Base-by-base conservation (phyloP, 2,329 filamentous ascomycete species). In the Penicillium decumbens region DNA sequence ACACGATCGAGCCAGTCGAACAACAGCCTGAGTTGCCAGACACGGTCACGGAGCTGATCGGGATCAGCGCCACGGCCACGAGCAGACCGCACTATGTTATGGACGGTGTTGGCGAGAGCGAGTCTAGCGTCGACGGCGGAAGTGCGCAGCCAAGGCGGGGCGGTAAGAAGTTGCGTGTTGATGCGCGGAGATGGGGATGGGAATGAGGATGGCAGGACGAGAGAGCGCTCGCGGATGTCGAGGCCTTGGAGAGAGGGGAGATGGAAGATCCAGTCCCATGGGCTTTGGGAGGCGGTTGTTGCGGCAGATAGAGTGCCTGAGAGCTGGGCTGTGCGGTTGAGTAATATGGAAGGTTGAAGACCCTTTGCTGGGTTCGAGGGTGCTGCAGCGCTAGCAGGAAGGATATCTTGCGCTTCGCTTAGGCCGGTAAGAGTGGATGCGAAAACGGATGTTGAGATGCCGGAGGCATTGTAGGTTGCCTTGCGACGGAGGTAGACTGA, bases 261-360 rank as follows among this genome's bases (percentile, higher is more conserved):
- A 1, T 76, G 71, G 65, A 95, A 89, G 1, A 95, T 65, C 86
- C 88, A 92, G 53, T 86, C 82, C 62, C 92, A 80, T 0, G 87
- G 68, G 33, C 74, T 70, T 41, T 66, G 67, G 3, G 62, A 63
- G 1, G 67, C 65, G 38, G 66, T 53, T 30, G 64, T 61, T 28
- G 58, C 54, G 62, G 56, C 66, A 46, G 41, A 49, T 32, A 49
- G 32, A 33, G 49, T 57, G 43, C 47, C 53, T 37, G 61, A 51
- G 23, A 65, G 55, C 9, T 65, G 45, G 2, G 60, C 50, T 12
- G 56, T 50, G 30, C 62, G 52, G 29, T 57, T 64, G 10, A 60
- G 59, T 39, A 60, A 53, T 28, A 58, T 54, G 2, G 61, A 53
- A 12, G 54, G 60, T 2, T 59, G 59, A 6, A 62, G 53, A 24